Evolutionary conservation across 2,329 filamentous ascomycete genomes (phyloP), one percentile per base, ranked within the genome.

Genomic region (Epichloe elymi): DNA sequence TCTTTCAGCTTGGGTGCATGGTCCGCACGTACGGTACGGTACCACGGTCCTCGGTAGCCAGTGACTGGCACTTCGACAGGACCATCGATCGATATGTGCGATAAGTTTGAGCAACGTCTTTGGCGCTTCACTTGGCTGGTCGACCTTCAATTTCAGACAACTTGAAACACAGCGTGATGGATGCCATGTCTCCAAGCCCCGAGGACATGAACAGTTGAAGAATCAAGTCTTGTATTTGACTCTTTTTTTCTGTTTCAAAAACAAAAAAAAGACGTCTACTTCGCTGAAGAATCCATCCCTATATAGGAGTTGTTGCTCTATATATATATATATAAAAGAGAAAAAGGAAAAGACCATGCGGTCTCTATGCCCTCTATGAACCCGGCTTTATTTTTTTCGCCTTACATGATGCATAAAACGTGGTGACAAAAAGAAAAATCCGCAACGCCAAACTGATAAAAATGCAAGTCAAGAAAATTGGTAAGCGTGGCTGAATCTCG

Each of bases 321-420:
- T 23, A 6, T 23, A 23, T 26, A 26, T 7, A 26, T 26, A 26
- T 6, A 26, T 1, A 11, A 33, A 38, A 42, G 17, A 50, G 45
- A 30, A 17, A 26, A 11, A 42, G 17, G 44, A 48, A 30, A 17
- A 35, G 7, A 35, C 37, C 49, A 20, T 30, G 30, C 19, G 41
- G 49, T 46, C 30, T 53, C 46, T 53, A 51, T 53, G n/a, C 12
- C 39, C 36, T 38, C 52, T 46, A 46, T 43, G 37, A 46, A 11
- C 11, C 42, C 46, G n/a, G 14, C 37, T 38, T 48, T 37, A 38
- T 33, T 26, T 26, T 17, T 19, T 41, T 39, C 19, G 20, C 15
- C 23, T 33, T 5, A 17, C 23, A 46, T 36, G 12, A 40, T 14
- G 14, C 6, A 37, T 20, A 51, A 43, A 36, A 52, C 30, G 14